Evolutionary conservation across 1,139 yeast genomes (phyloP), one percentile per base, ranked within the genome.

Genomic region (Chernovozyma aurita): DNA sequence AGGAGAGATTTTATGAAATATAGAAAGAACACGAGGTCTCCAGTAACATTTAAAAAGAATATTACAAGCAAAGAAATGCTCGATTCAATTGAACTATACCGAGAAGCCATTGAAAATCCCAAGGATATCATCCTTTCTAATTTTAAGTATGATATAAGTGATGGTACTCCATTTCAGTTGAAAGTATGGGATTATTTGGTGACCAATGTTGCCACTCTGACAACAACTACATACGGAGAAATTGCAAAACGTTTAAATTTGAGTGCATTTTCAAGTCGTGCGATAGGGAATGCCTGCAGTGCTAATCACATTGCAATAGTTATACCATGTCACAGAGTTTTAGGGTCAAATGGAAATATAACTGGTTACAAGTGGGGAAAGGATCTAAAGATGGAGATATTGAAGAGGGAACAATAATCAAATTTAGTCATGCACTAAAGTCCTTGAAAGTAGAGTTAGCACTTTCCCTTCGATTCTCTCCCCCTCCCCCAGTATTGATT

Each of bases 301-400:
- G 48, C 59, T 2, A 57, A 56, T 34, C 43, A 40, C 28, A 42
- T 57, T 20, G 59, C 61, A 2, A 28, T 53, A 18, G 31, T 56
- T 3, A 42, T 57, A 2, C 62, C 62, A 2, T 56, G 61, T 36
- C 61, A 57, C 34, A 41, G 62, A 13, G 61, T 51, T 3, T 18
- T 37, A 16, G 35, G 37, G 4, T 22, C 20, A 14, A 28, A 4
- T 9, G 14, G 32, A 51, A 17, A 45, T 48, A 15, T 47, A 42
- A 20, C 42, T 18, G 61, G 61, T 3, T 57, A 55, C 39, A 42
- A 53, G 21, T 55, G 47, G 42, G 62, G 62, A 1, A 34, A 37
- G 15, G 44, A 44, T 2, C 37, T 53, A 15, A 57, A 57, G 32
- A 32, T 34, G 27, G 37, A 34, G 11, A 16, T 49, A 18, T 31